phyloP scores from a whole-genome alignment of 176 grass and related monocot species.

The Canna indica region DNA sequence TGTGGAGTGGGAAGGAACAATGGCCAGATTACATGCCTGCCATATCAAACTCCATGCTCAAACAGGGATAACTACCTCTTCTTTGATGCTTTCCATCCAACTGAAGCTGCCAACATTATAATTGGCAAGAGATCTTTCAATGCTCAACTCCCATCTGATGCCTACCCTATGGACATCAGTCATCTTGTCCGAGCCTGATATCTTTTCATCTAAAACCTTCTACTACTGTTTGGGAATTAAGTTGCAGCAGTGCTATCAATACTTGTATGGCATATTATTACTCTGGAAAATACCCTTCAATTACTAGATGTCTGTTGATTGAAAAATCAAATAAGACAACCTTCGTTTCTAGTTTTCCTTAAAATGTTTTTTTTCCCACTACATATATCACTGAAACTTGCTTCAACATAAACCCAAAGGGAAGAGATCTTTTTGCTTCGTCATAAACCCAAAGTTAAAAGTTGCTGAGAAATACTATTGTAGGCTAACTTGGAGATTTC shows the following conservation, averaged over 20 bases:
- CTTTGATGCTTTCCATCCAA: constrained; percentile 94
- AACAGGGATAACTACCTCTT: constrained; percentile 81
- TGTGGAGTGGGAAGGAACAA: constrained; percentile 99
- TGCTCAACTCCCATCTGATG: constrained; percentile 44
- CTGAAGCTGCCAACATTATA: constrained; percentile 70
- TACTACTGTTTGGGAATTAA: neutral
- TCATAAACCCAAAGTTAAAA: too few species aligned
- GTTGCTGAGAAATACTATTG: too few species aligned
- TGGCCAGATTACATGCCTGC: constrained; percentile 85
- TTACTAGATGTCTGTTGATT: too few species aligned
- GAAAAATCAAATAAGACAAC: too few species aligned
- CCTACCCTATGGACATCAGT: constrained; percentile 59
- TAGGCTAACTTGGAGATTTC: too few species aligned
- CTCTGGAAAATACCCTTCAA: too few species aligned
- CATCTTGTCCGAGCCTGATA: constrained; percentile 40
- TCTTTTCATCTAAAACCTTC: neutral
- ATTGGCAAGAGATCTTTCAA: constrained; percentile 61
- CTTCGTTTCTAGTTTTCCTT: too few species aligned
- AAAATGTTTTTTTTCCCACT: too few species aligned
- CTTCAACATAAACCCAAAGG: too few species aligned
- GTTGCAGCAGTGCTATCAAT: too few species aligned
- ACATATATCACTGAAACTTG: too few species aligned
- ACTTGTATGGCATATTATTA: neutral
- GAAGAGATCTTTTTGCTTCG: too few species aligned
- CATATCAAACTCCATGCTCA: constrained; percentile 63